A percentile compares a stretch with the other conserved stretches of the same genome.
phyloP scores from a whole-genome alignment of 305 asterid genomes.

The Nicotiana rustica region DNA sequence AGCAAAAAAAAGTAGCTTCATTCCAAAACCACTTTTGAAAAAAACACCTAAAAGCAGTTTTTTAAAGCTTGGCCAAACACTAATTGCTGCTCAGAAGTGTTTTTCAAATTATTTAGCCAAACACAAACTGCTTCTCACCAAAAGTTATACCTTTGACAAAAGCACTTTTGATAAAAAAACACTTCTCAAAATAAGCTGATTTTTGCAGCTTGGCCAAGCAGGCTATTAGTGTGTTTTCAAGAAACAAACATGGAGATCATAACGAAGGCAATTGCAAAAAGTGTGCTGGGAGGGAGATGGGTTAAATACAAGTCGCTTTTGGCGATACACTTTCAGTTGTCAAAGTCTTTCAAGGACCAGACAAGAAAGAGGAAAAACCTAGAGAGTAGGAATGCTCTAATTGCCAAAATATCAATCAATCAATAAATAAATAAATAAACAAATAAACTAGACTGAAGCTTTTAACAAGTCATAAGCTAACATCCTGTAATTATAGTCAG shows the following conservation, averaged over 20 bases:
- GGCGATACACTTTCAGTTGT: neutral
- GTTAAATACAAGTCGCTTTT: neutral
- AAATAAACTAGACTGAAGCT: neutral
- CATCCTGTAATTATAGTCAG: neutral
- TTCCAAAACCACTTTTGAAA: too few relatives aligned
- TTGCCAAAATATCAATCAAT: neutral
- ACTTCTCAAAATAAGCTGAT: too few relatives aligned
- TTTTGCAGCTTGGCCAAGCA: too few relatives aligned
- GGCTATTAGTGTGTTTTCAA: neutral
- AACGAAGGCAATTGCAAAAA: conserved; percentile 16
- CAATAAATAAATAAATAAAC: neutral
- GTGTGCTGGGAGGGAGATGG: neutral
- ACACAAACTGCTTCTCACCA: too few relatives aligned
- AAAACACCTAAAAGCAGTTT: too few relatives aligned
- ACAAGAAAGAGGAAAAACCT: conserved; percentile 21
- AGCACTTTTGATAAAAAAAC: too few relatives aligned
- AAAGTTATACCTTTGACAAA: too few relatives aligned
- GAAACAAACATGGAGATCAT: conserved; percentile 23
- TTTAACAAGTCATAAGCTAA: neutral
- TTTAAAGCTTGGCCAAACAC: too few relatives aligned
- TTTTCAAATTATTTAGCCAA: too few relatives aligned
- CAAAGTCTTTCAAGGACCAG: neutral
- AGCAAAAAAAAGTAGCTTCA: too few relatives aligned
- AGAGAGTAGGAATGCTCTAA: conserved; percentile 14
- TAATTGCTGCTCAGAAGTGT: too few relatives aligned